Conservation (phyloP, 2,329 filamentous ascomycete species). For the Hypoxylon sp. region DNA sequence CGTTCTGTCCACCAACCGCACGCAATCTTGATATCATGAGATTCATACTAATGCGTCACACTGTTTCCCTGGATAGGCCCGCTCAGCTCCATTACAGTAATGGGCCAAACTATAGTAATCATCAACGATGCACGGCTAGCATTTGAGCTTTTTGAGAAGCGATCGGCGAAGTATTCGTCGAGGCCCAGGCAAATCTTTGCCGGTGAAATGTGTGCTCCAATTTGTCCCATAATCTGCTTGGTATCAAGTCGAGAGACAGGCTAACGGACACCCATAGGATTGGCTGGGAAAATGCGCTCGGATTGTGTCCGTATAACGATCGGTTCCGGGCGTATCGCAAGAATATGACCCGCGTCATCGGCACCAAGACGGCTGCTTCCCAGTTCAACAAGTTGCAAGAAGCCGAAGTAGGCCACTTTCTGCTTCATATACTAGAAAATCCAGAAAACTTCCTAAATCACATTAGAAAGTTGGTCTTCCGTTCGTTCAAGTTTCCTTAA, state of each 20-base stretch:
- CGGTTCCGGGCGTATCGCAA: constrained; percentile 61
- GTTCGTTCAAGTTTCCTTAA: background rate
- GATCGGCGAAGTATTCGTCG: constrained; percentile 55
- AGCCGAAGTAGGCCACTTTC: constrained; percentile 60
- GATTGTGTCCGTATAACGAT: constrained; percentile 56
- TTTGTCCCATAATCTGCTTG: background rate
- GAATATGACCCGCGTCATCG: constrained; percentile 61
- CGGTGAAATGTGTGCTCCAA: constrained; percentile 55
- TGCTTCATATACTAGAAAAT: constrained; percentile 59
- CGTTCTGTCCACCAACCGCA: background rate
- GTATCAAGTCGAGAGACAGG: no score
- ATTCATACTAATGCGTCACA: constrained; percentile 3
- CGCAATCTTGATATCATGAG: background rate
- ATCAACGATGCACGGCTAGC: constrained; percentile 57
- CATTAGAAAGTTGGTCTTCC: constrained; percentile 57
- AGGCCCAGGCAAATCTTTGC: constrained; percentile 55
- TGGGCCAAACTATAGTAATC: constrained; percentile 60
- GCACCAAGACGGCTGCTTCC: constrained; percentile 57
- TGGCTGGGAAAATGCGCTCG: constrained; percentile 58
- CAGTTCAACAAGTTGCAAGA: constrained; percentile 62
- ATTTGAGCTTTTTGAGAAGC: constrained; percentile 57
- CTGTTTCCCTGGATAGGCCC: constrained; percentile 36
- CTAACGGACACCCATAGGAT: constrained; percentile 39
- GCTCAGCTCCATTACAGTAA: constrained; percentile 59
- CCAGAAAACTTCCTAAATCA: constrained; percentile 59